Percentiles rank a stretch among this genome's conserved stretches.
Evolutionary conservation across 139 green algal genomes (phyloP).

Genomic region (Diplosphaera chodatii): DNA sequence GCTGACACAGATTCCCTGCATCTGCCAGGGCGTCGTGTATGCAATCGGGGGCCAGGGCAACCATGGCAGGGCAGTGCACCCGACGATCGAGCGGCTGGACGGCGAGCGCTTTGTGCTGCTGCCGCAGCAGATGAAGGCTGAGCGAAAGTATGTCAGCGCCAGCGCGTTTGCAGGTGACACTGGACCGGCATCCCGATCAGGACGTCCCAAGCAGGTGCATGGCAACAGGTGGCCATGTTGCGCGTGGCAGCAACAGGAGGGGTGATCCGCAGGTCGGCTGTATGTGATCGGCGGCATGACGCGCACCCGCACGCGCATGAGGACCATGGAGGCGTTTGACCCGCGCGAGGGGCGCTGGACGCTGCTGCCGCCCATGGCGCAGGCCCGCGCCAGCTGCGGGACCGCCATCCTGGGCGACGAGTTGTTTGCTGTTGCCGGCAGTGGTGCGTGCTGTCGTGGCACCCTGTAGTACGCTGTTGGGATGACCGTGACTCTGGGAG

Average conservation of each 20-base stretch:
- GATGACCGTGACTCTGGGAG: no score
- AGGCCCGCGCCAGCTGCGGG: constrained; percentile 42
- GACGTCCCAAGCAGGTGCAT: no score
- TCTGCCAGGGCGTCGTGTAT: constrained; percentile 30
- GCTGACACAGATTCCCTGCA: no score
- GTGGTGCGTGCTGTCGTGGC: constrained; percentile 9
- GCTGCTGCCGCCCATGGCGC: constrained; percentile 30
- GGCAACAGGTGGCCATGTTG: no score
- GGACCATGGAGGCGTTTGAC: constrained; percentile 52
- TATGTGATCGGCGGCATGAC: constrained; percentile 58
- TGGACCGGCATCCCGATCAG: no score
- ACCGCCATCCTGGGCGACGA: constrained; percentile 34
- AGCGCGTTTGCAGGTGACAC: constrained; percentile 18
- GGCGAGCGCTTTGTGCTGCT: constrained; percentile 37
- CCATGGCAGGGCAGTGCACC: constrained; percentile 34
- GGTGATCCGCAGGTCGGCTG: constrained; percentile 33
- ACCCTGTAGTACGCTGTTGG: no score
- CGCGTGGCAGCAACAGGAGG: neutral
- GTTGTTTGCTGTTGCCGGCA: constrained; percentile 54
- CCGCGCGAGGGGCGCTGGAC: constrained; percentile 54
- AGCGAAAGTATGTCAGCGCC: constrained; percentile 56
- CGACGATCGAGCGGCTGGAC: constrained; percentile 33
- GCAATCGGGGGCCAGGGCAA: constrained; percentile 55
- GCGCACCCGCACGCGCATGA: constrained; percentile 22
- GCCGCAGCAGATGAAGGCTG: constrained; percentile 10